Conservation (phyloP, 2,329 filamentous ascomycete species). For the Chrysosporium keratinophilum region DNA sequence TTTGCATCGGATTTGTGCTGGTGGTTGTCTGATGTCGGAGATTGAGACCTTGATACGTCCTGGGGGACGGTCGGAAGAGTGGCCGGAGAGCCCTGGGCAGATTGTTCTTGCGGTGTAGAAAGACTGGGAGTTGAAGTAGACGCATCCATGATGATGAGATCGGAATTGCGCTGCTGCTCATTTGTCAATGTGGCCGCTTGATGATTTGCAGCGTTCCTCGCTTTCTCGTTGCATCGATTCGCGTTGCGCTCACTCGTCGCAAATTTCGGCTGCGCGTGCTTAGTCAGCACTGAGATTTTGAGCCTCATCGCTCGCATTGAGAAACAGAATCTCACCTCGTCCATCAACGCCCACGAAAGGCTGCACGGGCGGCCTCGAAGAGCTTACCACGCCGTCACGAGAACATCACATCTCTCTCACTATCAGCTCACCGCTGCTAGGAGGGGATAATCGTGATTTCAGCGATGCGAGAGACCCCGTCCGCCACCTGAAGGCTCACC, state of each 20-base stretch:
- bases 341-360: no score
- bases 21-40: not conserved
- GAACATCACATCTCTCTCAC: conserved; percentile 5
- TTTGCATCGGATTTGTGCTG: conserved; percentile 4
- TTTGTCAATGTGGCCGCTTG: conserved; percentile 1
- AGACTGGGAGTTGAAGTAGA: conserved; percentile 9
- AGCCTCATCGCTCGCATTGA: no score
- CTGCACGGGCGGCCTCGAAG: not conserved
- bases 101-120: conserved; percentile 1
- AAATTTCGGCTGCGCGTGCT: not conserved
- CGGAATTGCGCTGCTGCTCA: conserved; percentile 5
- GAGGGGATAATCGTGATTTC: not conserved
- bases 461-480: not conserved
- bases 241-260: not conserved
- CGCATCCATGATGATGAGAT: conserved; percentile 15
- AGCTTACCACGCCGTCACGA: not conserved
- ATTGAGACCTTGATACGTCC: conserved; percentile 1
- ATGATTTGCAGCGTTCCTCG: not conserved
- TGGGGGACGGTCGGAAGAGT: not conserved
- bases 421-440: conserved; percentile 9
- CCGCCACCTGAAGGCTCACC: not conserved
- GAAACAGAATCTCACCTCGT: no score
- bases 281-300: not conserved
- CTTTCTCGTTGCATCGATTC: not conserved
- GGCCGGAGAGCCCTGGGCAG: conserved; percentile 1